Percentiles rank a stretch among this genome's conserved stretches.
These are phyloP conservation scores for Pseudopediastrum boryanum DNA, from an alignment of 139 green algal species.

Conservation along the genomic window DNA sequence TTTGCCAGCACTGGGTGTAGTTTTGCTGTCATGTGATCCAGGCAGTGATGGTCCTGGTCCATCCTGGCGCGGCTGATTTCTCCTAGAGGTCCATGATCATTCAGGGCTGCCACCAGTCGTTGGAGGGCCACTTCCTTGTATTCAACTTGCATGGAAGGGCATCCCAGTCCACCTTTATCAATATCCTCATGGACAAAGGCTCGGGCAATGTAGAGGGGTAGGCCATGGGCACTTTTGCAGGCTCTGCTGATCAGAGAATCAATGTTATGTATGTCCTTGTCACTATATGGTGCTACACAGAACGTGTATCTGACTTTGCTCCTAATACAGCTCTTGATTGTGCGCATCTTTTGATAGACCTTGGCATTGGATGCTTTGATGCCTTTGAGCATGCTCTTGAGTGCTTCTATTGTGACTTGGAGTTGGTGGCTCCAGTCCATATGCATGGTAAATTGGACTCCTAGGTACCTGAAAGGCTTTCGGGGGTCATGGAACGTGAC, in stretches of 20 bases:
- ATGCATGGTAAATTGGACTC: no score
- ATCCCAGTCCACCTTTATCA: slow-evolving; percentile 4
- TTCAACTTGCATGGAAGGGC: slow-evolving; percentile 19
- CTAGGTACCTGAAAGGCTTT: no score
- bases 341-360: not conserved
- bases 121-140: slow-evolving; percentile 1
- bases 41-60: not conserved
- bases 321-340: slow-evolving; percentile 19
- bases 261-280: not conserved
- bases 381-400: not conserved
- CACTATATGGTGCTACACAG: not conserved
- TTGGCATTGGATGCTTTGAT: not conserved
- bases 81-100: not conserved
- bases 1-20: not conserved
- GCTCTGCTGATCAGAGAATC: slow-evolving; percentile 2
- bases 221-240: not conserved
- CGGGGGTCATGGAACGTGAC: no score
- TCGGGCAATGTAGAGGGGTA: not conserved
- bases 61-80: not conserved
- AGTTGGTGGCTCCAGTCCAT: not conserved
- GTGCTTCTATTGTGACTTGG: not conserved
- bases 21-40: not conserved
- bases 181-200: not conserved
- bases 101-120: not conserved
- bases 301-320: not conserved